Percentiles rank a stretch among this genome's conserved stretches.
Conservation (phyloP, 2,329 filamentous ascomycete species). For the Paecilomyces sp. region DNA sequence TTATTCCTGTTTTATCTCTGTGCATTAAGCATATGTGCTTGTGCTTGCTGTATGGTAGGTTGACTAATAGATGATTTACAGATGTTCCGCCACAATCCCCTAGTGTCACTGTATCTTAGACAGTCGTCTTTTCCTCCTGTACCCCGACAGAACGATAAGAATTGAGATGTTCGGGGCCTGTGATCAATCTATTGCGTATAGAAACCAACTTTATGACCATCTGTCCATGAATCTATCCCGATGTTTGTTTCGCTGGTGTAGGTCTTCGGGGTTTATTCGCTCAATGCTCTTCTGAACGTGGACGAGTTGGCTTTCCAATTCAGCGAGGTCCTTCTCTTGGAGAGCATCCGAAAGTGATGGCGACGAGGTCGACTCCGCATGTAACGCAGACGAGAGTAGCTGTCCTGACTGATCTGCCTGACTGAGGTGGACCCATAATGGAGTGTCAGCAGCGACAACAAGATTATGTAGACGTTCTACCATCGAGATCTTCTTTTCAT, state of each 20-base stretch:
- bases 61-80: too few relatives aligned
- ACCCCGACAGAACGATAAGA: background rate
- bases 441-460: slow-evolving; percentile 20
- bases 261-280: slow-evolving; percentile 23
- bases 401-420: slow-evolving; percentile 25
- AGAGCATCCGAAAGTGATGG: slow-evolving; percentile 19
- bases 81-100: too few relatives aligned
- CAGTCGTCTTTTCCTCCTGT: background rate
- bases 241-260: slow-evolving; percentile 23
- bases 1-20: background rate
- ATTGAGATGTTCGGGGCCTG: background rate
- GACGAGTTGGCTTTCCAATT: slow-evolving; percentile 23
- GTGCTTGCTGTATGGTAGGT: too few relatives aligned
- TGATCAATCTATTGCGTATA: slow-evolving; percentile 1
- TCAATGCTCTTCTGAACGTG: slow-evolving; percentile 25
- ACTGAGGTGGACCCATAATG: slow-evolving; percentile 20
- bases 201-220: slow-evolving; percentile 17
- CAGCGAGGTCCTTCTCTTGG: slow-evolving; percentile 18
- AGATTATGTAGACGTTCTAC: slow-evolving; percentile 20
- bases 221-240: slow-evolving; percentile 25
- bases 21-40: background rate
- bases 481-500: slow-evolving; percentile 23
- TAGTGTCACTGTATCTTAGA: background rate
- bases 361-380: slow-evolving; percentile 20
- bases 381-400: slow-evolving; percentile 23